These are phyloP conservation scores for Phalaenopsis equestris DNA, from an alignment of 106 monocot genomes.

Conservation along the genomic window DNA sequence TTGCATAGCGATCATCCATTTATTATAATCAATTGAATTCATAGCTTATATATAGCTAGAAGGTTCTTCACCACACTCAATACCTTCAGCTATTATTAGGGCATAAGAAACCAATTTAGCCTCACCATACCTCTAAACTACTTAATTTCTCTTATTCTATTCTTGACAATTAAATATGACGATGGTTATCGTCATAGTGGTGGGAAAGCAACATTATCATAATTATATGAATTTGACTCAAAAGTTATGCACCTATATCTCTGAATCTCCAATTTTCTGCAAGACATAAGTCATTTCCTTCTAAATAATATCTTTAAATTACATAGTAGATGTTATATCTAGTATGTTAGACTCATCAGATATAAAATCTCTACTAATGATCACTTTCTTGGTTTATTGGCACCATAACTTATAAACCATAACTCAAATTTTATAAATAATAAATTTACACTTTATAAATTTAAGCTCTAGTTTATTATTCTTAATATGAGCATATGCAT, in stretches of 20 bases:
- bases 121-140: not conserved
- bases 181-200: not conserved
- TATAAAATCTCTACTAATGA: not conserved
- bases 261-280: not conserved
- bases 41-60: not conserved
- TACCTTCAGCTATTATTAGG: not conserved
- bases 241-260: not conserved
- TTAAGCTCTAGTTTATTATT: not conserved
- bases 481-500: not conserved
- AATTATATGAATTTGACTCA: not conserved
- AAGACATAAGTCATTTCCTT: not conserved
- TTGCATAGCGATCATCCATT: not conserved
- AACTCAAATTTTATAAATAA: not conserved
- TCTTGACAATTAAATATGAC: not conserved
- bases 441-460: not conserved
- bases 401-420: not conserved
- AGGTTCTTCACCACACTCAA: not conserved
- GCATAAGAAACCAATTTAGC: conserved; percentile 2
- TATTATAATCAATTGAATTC: not conserved
- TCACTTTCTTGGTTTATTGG: not conserved
- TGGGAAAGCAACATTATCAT: not conserved
- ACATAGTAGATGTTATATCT: not conserved
- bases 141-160: not conserved
- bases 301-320: not conserved
- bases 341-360: not conserved